These are phyloP conservation scores for barley (Hordeum vulgare) DNA, from an alignment of 176 grass and related monocot genomes.

Conservation along the genomic window MorexV3_pseudomolecules_assembly NC_058521.1:605756200-605756699, in stretches of 20 bases:
- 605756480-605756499: conserved; percentile 40
- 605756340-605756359: conserved; percentile 81
- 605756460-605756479: neutral
- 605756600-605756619: neutral
- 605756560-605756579: conserved; percentile 63
- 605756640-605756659: neutral
- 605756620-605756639: neutral
- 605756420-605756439: neutral
- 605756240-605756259: conserved; percentile 52
- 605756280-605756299: neutral
- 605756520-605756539: conserved; percentile 84
- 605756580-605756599: neutral
- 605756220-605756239: conserved; percentile 62
- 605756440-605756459: neutral
- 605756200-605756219: conserved; percentile 95
- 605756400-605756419: neutral
- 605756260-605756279: neutral
- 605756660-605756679: neutral
- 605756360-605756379: conserved; percentile 67
- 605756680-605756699: neutral
- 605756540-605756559: conserved; percentile 91
- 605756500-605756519: conserved; percentile 87
- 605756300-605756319: conserved; percentile 19
- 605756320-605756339: conserved; percentile 93
- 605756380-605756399: conserved; percentile 91